Conservation (phyloP, 129 eudicot species). For the Chrysanthemum makinoi region DNA sequence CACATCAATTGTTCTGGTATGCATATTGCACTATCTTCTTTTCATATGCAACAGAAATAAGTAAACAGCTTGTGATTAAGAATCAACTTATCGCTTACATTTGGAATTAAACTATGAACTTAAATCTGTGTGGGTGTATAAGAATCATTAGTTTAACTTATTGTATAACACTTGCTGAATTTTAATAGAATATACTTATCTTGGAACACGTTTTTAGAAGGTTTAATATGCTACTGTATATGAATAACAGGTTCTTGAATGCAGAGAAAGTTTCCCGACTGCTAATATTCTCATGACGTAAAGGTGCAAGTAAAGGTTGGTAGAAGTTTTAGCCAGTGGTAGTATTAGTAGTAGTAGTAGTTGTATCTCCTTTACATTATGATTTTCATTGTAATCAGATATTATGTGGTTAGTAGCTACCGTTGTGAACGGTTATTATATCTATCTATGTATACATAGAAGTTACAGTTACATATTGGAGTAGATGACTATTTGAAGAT, state of each 20-base stretch:
- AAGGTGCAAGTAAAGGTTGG: slow-evolving; percentile 1
- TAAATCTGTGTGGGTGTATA: too few relatives aligned
- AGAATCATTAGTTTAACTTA: too few relatives aligned
- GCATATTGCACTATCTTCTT: too few relatives aligned
- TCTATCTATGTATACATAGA: neutral
- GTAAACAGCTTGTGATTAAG: too few relatives aligned
- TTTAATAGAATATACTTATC: too few relatives aligned
- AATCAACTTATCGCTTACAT: too few relatives aligned
- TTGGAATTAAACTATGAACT: too few relatives aligned
- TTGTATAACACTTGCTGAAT: too few relatives aligned
- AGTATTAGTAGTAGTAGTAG: neutral
- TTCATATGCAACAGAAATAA: too few relatives aligned
- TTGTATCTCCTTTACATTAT: neutral
- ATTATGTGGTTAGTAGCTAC: neutral
- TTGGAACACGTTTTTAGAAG: neutral
- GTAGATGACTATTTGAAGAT: too few relatives aligned
- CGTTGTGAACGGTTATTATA: neutral
- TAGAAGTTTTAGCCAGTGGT: neutral
- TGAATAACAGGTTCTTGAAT: neutral
- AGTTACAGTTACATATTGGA: too few relatives aligned
- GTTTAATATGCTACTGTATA: neutral
- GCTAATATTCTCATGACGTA: neutral
- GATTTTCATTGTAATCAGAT: neutral
- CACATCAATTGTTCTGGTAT: too few relatives aligned
- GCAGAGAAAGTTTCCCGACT: neutral